Conservation (phyloP, 306 rosid species). For the Morella rubra region DNA sequence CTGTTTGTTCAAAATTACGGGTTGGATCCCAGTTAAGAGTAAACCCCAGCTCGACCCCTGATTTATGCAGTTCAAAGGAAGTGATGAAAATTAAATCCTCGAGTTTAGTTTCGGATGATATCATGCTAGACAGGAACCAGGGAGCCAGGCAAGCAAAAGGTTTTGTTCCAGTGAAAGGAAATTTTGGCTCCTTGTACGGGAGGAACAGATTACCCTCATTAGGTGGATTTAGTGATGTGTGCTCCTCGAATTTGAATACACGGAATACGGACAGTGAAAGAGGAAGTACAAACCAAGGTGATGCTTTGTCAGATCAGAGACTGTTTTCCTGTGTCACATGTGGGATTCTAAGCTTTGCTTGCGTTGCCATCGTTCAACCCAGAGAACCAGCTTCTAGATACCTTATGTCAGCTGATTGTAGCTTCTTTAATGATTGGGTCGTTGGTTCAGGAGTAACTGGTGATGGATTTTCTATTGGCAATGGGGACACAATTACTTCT, state of each 20-base stretch:
- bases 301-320: conserved; percentile 82
- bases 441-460: conserved; percentile 64
- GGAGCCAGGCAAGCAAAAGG: conserved; percentile 51
- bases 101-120: conserved; percentile 68
- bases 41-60: conserved; percentile 46
- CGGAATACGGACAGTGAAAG: conserved; percentile 38
- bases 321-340: conserved; percentile 94
- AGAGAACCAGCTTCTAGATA: conserved; percentile 82
- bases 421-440: conserved; percentile 82
- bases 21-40: conserved; percentile 60
- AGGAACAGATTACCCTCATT: conserved; percentile 47
- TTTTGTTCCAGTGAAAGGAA: conserved; percentile 56
- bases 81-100: conserved; percentile 44
- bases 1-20: conserved; percentile 79
- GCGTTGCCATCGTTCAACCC: conserved; percentile 91
- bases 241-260: conserved; percentile 48
- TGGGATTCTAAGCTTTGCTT: conserved; percentile 90
- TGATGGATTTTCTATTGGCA: conserved; percentile 36
- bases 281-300: conserved; percentile 43
- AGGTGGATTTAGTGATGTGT: conserved; percentile 35
- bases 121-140: conserved; percentile 46
- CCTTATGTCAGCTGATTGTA: conserved; percentile 88
- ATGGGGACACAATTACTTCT: conserved; percentile 42
- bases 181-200: conserved; percentile 47
- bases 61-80: conserved; percentile 47